Conservation (phyloP, 2,329 filamentous ascomycete species). For the Furcasterigmium furcatum region DNA sequence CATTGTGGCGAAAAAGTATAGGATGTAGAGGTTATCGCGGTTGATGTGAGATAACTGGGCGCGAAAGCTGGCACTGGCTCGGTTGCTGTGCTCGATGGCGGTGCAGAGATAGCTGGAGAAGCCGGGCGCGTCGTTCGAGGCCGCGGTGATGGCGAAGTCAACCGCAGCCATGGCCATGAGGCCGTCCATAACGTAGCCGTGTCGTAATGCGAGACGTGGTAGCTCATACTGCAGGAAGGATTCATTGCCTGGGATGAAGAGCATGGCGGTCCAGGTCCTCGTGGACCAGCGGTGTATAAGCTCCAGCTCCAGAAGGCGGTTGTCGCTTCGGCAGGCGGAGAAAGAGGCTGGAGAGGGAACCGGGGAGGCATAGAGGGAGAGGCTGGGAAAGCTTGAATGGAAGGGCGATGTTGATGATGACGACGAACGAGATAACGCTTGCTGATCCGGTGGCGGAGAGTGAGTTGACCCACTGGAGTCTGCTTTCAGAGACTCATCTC, state of each 20-base stretch:
- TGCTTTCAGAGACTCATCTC: no score
- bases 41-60: conserved; percentile 18
- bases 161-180: conserved; percentile 13
- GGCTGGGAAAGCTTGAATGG: conserved; percentile 3
- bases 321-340: not conserved
- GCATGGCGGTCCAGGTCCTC: conserved; percentile 34
- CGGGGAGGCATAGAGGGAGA: not conserved
- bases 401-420: not conserved
- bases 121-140: not conserved
- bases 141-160: not conserved
- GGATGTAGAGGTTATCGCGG: conserved; percentile 18
- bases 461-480: not conserved
- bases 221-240: conserved; percentile 28
- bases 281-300: conserved; percentile 50
- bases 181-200: conserved; percentile 34
- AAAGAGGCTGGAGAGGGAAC: not conserved
- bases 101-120: conserved; percentile 3
- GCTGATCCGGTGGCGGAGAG: not conserved
- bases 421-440: not conserved
- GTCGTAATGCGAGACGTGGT: conserved; percentile 27
- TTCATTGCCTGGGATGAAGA: conserved; percentile 30
- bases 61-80: conserved; percentile 8
- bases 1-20: conserved; percentile 7
- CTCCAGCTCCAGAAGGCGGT: conserved; percentile 34
- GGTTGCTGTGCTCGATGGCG: conserved; percentile 6